Conservation (phyloP, 352 stramenopile species). For the Phytophthora megakarya region DNA sequence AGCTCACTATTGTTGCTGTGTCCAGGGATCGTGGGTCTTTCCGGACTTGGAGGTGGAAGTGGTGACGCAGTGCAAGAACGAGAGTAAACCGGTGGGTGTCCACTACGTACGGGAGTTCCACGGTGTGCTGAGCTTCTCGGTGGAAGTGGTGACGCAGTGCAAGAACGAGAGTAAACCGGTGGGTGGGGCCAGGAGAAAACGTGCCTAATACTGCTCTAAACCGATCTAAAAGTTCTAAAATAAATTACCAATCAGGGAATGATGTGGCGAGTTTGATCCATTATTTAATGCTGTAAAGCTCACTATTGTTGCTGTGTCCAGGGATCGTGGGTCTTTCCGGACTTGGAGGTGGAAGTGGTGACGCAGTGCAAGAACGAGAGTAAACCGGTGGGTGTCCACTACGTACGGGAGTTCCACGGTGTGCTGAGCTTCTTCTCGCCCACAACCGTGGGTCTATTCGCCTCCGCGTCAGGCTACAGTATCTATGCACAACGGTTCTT, state of each 20-base stretch:
- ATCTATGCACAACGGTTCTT: conserved; percentile 82
- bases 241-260: too few relatives aligned
- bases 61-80: conserved; percentile 85
- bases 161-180: conserved; percentile 80
- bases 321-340: conserved; percentile 69
- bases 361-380: conserved; percentile 85
- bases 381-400: conserved; percentile 68
- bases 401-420: conserved; percentile 80
- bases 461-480: conserved; percentile 77
- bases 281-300: too few relatives aligned
- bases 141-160: conserved; percentile 82
- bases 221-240: too few relatives aligned
- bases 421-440: conserved; percentile 53
- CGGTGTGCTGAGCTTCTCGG: conserved; percentile 59
- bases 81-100: conserved; percentile 69
- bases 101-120: conserved; percentile 77
- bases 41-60: conserved; percentile 67
- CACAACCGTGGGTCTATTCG: conserved; percentile 64
- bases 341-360: conserved; percentile 65
- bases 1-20: conserved; percentile 4
- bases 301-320: conserved; percentile 24
- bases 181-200: too few relatives aligned
- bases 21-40: conserved; percentile 65
- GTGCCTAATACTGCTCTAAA: too few relatives aligned
- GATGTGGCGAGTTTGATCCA: too few relatives aligned